Percentiles rank a stretch among this genome's conserved stretches.
Conservation (phyloP, 352 stramenopile species). For the Pythium utonaiense region DNA sequence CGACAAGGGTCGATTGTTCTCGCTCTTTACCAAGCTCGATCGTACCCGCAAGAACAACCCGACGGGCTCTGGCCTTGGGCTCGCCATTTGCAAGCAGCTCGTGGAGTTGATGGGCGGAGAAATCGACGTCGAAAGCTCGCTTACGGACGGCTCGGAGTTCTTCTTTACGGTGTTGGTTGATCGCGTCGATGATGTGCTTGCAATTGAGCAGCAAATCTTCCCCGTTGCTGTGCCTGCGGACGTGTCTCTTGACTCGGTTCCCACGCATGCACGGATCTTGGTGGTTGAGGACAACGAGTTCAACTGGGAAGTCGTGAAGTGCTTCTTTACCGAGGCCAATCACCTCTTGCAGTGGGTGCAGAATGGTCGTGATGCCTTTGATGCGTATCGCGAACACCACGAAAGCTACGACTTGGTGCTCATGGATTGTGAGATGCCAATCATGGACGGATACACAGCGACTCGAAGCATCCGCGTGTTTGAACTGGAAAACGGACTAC, state of each 20-base stretch:
- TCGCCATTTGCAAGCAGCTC: slow-evolving; percentile 88
- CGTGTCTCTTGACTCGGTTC: slow-evolving; percentile 32
- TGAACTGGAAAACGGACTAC: slow-evolving; percentile 59
- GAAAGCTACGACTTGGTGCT: slow-evolving; percentile 75
- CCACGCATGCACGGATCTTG: slow-evolving; percentile 70
- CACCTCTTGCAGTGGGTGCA: slow-evolving; percentile 81
- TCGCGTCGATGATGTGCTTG: slow-evolving; percentile 40
- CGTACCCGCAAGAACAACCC: slow-evolving; percentile 82
- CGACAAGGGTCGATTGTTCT: slow-evolving; percentile 80
- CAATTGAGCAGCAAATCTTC: slow-evolving; percentile 42
- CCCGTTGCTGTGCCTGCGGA: slow-evolving; percentile 31
- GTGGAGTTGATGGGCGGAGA: slow-evolving; percentile 85
- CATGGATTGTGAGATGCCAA: slow-evolving; percentile 88
- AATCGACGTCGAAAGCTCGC: slow-evolving; percentile 81
- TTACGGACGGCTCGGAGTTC: slow-evolving; percentile 79
- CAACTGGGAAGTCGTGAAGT: slow-evolving; percentile 89
- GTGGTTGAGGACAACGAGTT: slow-evolving; percentile 90
- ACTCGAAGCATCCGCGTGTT: slow-evolving; percentile 71
- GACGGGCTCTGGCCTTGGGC: slow-evolving; percentile 78
- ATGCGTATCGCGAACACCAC: slow-evolving; percentile 73
- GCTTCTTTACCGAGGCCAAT: slow-evolving; percentile 78
- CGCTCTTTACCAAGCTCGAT: slow-evolving; percentile 80
- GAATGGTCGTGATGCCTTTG: slow-evolving; percentile 66
- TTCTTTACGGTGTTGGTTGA: slow-evolving; percentile 79
- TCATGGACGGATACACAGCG: slow-evolving; percentile 82